Percentiles rank a stretch among this genome's conserved stretches.
These are phyloP conservation scores for Spathaspora sp. DNA, from an alignment of 805 yeast genomes.

Conservation along the genomic window DNA sequence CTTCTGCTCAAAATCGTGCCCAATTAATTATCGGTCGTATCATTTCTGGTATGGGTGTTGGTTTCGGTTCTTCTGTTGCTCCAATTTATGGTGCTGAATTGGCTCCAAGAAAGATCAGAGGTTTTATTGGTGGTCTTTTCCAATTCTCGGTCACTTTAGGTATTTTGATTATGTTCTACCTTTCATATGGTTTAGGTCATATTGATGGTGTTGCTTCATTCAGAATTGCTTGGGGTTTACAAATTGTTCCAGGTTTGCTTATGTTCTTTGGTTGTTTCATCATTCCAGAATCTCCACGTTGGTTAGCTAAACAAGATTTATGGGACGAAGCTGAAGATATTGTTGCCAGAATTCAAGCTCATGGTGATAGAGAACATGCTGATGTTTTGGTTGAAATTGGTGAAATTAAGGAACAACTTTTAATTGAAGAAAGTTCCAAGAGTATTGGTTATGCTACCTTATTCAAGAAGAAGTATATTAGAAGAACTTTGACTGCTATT, in stretches of 20 bases:
- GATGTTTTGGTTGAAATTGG: constrained; percentile 52
- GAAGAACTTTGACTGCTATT: constrained; percentile 49
- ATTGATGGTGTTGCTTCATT: constrained; percentile 37
- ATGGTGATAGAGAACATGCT: constrained; percentile 41
- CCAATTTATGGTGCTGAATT: constrained; percentile 68
- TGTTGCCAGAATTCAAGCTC: constrained; percentile 39
- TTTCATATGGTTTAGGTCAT: constrained; percentile 50
- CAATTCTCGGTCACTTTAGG: constrained; percentile 65
- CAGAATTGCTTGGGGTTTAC: constrained; percentile 39
- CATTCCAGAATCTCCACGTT: constrained; percentile 49
- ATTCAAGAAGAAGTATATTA: constrained; percentile 47
- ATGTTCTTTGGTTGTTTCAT: constrained; percentile 33
- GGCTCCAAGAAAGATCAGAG: constrained; percentile 58
- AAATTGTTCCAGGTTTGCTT: constrained; percentile 34
- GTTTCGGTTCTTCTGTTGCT: constrained; percentile 62
- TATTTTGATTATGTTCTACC: constrained; percentile 58
- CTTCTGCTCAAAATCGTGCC: constrained; percentile 37
- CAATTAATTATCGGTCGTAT: constrained; percentile 52
- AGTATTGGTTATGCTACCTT: constrained; percentile 45
- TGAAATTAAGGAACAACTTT: constrained; percentile 55
- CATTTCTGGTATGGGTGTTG: constrained; percentile 63
- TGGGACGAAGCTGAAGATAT: constrained; percentile 43
- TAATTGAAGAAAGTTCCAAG: constrained; percentile 48
- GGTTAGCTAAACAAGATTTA: constrained; percentile 42
- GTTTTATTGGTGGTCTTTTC: constrained; percentile 56